Percentiles rank a stretch among this genome's conserved stretches.
Evolutionary conservation across 306 rosid species (phyloP).

Genomic region (Oxytropis ochrocephala): DNA sequence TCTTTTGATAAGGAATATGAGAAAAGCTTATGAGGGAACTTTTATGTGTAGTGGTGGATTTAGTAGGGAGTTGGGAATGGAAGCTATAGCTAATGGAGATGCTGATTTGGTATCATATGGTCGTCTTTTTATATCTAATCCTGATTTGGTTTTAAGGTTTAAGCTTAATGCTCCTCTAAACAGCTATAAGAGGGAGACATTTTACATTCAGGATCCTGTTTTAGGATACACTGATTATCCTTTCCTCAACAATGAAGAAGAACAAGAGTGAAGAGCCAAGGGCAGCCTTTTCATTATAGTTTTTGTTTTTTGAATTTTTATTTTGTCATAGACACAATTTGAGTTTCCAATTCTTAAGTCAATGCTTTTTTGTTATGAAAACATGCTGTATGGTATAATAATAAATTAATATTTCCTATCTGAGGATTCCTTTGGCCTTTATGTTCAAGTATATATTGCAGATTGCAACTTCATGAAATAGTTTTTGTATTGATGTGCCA

Average conservation of each 20-base stretch:
- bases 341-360: not conserved
- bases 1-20: constrained; percentile 41
- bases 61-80: constrained; percentile 58
- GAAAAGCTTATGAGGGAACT: constrained; percentile 57
- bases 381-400: not conserved
- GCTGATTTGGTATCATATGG: constrained; percentile 73
- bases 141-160: constrained; percentile 56
- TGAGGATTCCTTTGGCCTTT: too few relatives aligned
- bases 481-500: too few relatives aligned
- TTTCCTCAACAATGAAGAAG: constrained; percentile 27
- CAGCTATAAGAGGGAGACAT: constrained; percentile 55
- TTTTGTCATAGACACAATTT: not conserved
- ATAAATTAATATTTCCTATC: too few relatives aligned
- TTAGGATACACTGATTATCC: constrained; percentile 78
- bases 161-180: constrained; percentile 53
- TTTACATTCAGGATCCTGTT: constrained; percentile 71
- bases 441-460: too few relatives aligned
- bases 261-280: not conserved
- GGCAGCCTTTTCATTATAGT: constrained; percentile 41
- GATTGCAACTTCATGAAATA: too few relatives aligned
- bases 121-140: constrained; percentile 63
- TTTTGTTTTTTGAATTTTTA: not conserved
- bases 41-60: constrained; percentile 72
- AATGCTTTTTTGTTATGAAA: not conserved
- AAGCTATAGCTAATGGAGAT: constrained; percentile 54